Base-by-base conservation (phyloP, 2,329 filamentous ascomycete genomes). In the Plectosphaerella sp. region DNA sequence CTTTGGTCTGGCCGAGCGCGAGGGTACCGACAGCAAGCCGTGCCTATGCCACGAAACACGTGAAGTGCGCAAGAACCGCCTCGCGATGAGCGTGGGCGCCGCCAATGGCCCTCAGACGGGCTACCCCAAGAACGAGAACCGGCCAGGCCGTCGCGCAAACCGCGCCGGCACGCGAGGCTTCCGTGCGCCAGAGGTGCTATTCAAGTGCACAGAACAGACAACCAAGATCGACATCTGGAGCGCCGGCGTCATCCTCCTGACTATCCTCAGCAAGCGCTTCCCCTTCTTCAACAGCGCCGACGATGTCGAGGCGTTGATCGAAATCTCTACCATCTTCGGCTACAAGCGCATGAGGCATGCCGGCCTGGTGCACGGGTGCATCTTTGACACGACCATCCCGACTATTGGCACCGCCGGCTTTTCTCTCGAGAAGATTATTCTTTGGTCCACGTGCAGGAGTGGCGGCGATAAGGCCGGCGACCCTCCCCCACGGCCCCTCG, bases 201-300 rank as follows among this genome's bases (percentile, higher is more conserved):
- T 97, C 71, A 99, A 99, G 70, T 99, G 94, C 72, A 97, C 92
- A 0, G 88, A 91, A 57, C 94, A 99, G 68, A 95, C 88, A 4
- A 93, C 89, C 43, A 88, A 93, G 60, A 94, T 99, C 60, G 94
- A 99, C 67, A 88, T 99, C 59, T 99, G 94, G 94, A 96, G 91
- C 22, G 92, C 87, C 0, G 94, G 94, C 42, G 92, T 99, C n/a
- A 96, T 99, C 51, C 79, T 99, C 3, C 77, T 99, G n/a, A 99
- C 94, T 1, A 88, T 99, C 57, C 77, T 99, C 14, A 93, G 89
- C 41, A 88, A 88, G 52, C 86, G 94, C 4, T 99, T 99, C 62
- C 94, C 94, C 1, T 99, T 99, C 72, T 99, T 99, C 78, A 97
- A 99, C 72, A 96, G 90, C 45, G 88, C 91, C n/a, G 94, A 99